Evolutionary conservation across 2,329 filamentous ascomycete species (phyloP).

Genomic region (Tolypocladium amazonense): DNA sequence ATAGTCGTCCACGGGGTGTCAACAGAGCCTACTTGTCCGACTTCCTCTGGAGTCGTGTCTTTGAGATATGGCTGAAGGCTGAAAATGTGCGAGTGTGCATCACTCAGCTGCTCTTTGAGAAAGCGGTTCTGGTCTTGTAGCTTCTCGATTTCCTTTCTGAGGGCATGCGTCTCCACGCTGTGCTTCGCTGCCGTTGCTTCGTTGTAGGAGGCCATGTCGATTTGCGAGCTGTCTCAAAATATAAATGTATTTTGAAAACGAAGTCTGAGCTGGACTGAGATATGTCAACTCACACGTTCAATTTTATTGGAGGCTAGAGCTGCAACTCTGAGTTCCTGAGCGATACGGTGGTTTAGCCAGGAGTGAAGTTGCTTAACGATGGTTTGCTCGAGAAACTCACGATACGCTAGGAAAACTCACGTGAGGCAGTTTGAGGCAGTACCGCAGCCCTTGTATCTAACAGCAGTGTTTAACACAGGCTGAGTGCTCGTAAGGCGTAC

Average conservation of each 20-base stretch:
- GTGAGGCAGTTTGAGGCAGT: background rate
- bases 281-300: background rate
- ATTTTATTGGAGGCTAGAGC: no score
- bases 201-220: background rate
- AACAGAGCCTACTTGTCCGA: background rate
- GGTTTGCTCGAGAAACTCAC: background rate
- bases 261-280: background rate
- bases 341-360: background rate
- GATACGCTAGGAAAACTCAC: background rate
- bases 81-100: background rate
- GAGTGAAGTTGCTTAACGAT: background rate
- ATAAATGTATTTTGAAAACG: background rate
- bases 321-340: background rate
- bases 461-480: no score
- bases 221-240: no score
- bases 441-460: no score
- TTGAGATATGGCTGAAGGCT: background rate
- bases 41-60: background rate
- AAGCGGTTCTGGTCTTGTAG: background rate
- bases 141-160: background rate
- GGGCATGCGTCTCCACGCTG: background rate
- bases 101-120: background rate
- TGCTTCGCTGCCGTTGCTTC: background rate
- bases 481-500: no score
- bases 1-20: background rate